phyloP scores from a whole-genome alignment of 164 flowering plant species.

The Vitis vinifera region DNA sequence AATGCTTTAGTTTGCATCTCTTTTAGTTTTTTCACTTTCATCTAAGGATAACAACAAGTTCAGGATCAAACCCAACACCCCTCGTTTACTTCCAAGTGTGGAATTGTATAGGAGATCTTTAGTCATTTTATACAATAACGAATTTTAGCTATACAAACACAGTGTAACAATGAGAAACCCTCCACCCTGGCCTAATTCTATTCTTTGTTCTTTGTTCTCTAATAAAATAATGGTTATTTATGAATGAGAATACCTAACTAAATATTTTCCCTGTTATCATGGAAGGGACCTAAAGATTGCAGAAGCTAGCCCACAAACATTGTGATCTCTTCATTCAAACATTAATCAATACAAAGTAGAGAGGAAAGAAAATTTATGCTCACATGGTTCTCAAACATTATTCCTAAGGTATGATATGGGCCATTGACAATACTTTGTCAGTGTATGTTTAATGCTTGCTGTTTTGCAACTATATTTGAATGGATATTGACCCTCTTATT shows the following conservation, averaged over 20 bases:
- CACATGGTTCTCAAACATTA: constrained; percentile 58
- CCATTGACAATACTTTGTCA: constrained; percentile 74
- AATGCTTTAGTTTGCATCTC: too few relatives aligned
- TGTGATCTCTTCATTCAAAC: not conserved
- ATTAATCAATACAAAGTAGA: not conserved
- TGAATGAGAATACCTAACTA: constrained; percentile 72
- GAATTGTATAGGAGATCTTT: too few relatives aligned
- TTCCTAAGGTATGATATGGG: constrained; percentile 42
- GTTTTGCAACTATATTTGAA: constrained; percentile 59
- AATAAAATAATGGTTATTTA: constrained; percentile 22
- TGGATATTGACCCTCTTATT: constrained; percentile 59
- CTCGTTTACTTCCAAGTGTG: too few relatives aligned
- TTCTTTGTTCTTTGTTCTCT: too few relatives aligned
- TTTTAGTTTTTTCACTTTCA: too few relatives aligned
- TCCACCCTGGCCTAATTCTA: too few relatives aligned
- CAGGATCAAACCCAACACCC: too few relatives aligned
- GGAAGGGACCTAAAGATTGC: constrained; percentile 58
- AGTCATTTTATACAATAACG: too few relatives aligned
- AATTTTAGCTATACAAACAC: too few relatives aligned
- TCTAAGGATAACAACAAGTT: too few relatives aligned
- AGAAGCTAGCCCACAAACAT: constrained; percentile 1
- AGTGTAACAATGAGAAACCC: too few relatives aligned
- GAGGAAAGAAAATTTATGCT: constrained; percentile 15
- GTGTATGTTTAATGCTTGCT: constrained; percentile 61
- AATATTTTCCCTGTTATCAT: constrained; percentile 62